These are phyloP conservation scores for Pelargonium citronellum DNA, from an alignment of 441 rosid genomes.

Conservation along the genomic window DNA sequence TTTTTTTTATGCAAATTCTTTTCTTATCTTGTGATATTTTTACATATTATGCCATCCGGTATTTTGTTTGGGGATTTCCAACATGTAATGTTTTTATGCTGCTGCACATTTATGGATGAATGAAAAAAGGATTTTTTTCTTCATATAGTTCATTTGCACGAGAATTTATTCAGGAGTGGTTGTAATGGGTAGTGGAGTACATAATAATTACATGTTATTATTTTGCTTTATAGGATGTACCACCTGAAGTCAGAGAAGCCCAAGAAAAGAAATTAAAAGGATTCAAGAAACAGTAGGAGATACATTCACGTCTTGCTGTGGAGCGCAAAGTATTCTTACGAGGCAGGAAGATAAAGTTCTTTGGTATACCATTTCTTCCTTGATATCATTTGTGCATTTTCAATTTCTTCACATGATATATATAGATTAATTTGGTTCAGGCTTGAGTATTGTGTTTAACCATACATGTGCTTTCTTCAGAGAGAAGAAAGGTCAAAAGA, in stretches of 20 bases:
- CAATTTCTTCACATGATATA: background rate
- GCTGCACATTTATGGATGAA: no score
- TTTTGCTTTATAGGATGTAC: conserved; percentile 43
- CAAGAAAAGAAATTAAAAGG: conserved; percentile 64
- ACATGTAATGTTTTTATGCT: no score
- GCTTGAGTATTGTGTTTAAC: background rate
- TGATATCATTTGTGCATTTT: background rate
- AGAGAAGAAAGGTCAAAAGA: conserved; percentile 89
- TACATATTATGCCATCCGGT: no score
- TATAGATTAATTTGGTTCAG: background rate
- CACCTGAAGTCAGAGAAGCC: conserved; percentile 68
- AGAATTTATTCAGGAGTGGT: background rate
- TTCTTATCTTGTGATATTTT: no score
- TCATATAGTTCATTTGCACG: no score
- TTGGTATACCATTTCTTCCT: conserved; percentile 39
- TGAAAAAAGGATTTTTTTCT: no score
- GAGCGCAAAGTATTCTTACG: conserved; percentile 84
- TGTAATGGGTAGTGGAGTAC: background rate
- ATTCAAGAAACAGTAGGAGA: conserved; percentile 79
- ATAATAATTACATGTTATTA: background rate
- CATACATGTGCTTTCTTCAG: conserved; percentile 30
- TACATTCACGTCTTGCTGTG: conserved; percentile 70
- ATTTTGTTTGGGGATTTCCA: no score
- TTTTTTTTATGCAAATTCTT: no score
- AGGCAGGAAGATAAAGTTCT: conserved; percentile 83